Evolutionary conservation across 2,329 filamentous ascomycete species (phyloP), one percentile per base, ranked within the genome.

Genomic region (Ophiostoma quercus): DNA sequence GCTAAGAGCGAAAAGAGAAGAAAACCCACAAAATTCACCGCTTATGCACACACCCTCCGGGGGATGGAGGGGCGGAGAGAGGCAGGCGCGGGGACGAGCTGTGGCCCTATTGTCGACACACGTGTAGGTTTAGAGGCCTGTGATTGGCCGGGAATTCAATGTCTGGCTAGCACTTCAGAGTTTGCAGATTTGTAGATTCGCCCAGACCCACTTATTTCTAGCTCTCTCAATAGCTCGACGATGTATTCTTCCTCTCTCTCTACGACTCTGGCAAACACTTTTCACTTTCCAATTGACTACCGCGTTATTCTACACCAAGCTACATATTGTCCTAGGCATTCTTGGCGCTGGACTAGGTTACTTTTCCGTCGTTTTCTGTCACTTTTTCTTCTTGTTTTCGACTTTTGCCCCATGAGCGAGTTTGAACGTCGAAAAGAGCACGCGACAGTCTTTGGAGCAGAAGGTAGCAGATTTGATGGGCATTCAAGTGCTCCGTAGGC

Each of bases 101-200:
- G 41, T 34, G 60, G 32, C 22, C 72, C 71, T 71, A 51, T 73
- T 60, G 25, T 71, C 47, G 22, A 47, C 72, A 72, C 72, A 73
- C 72, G 72, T 73, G 72, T 71, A 66, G 29, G 51, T 62, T 71
- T 71, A 11, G 66, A 11, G 32, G 2, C 1, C 1, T 62, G 1
- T 71, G 32, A 73, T 73, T 73, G 72, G 72, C 47, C 43, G 39
- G 14, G 29, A 11, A 12, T 2, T 43, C 25, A 62, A 11, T 39
- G 66, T 34, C 5, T 39, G 29, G 41, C 41, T 6, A 19, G 5
- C 41, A 66, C 51, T 32, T 62, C 37, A 47, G 34, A 69, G 43
- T 54, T 63, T 51, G 29, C 25, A 14, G 63, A 39, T 22, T 65
- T 65, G 29, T 22, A 39, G 62, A 37, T 63, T 63, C 60, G 71